Base-by-base conservation (phyloP, 345 rosid genomes). In the Hibiscus trionum region DNA sequence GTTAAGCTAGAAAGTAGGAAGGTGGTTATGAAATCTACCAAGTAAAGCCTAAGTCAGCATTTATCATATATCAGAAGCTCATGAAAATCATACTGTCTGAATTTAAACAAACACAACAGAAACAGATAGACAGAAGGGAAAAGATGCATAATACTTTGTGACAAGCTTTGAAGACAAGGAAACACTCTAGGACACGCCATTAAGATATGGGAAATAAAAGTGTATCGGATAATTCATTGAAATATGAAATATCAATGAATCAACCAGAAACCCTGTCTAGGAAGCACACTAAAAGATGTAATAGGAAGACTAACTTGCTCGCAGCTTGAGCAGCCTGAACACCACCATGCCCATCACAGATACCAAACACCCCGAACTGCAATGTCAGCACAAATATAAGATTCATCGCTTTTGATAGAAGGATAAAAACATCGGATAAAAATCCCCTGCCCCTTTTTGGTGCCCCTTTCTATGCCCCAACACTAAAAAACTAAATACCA, bases 321-420 rank as follows among this genome's bases (percentile, higher is more conserved):
- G 98, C 98, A 82, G 89, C 80, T 78, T 89, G 80, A 44, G 99
- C 99, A 74, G 99, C 99, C 27, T 72, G 90, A 71, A 72, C 86
- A 69, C 99, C 98, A 65, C 97, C 96, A 80, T 96, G 98, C 75
- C 99, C 99, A 87, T 93, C 99, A 81, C 97, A 96, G 77, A 96
- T 83, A 70, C 97, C 90, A 84, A 96, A 96, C 71, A 91, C 72
- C 73, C 99, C 99, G 79, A 90, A 93, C 99, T 96, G 89, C 80
- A 81, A 81, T 70, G 50, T 31, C 11, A 33, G 61, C 37, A 70
- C 8, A 31, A 56, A 50, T 37, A 68, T 62, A 63, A 39, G 19
- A 33, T 73, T 66, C 71, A 59, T 62, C 11, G 19, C 57, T 66
- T 39, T 39, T 72, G 67, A 56, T 74, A 78, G 69, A 61, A 37